Base-by-base conservation (phyloP, 2,329 filamentous ascomycete genomes). In the Endocalyx cinctus region DNA sequence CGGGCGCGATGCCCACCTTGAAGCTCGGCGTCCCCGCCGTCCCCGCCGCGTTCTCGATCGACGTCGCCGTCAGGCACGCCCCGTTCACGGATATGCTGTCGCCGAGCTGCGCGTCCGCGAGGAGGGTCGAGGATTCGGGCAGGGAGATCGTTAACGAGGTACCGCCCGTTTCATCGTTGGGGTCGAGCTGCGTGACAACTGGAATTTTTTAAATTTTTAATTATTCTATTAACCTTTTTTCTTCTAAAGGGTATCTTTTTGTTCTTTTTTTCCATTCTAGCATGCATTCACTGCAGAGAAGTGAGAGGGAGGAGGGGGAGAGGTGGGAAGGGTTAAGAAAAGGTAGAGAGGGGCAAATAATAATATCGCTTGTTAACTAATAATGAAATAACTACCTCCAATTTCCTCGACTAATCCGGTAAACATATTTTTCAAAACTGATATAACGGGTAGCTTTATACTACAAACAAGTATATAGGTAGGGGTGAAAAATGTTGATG, bases 41-140 rank as follows among this genome's bases (percentile, higher is more conserved):
- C 11, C 20, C 27, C 14, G 23, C 42, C 57, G 34, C 60, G 16
- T 25, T 15, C 5, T 6, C 62, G 59, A 87, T 83, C 39, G 72
- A 67, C n/a, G 83, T 96, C 35, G 97, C 84, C 10, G 92, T 98
- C 33, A 98, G 78, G 61, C 92, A 98, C 54, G 88, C 89, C 55
- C 92, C 92, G 66, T 98, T 98, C 59, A 98, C 77, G 58, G 82
- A 79, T 60, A 98, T 97, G 57, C 86, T 94, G 70, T 98, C 92
- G 46, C 92, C 92, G 16, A 94, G 70, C 48, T 88, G 80, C 46
- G 78, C 84, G 62, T 96, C 92, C 22, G 69, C 71, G 46, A 98
- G 82, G 39, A 98, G 85, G n/a, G 71, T 68, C 38, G 82, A 82
- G 46, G 67, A 67, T 7, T 74, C 66, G 10, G 71, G 68, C 47